Percentiles rank a stretch among this genome's conserved stretches.
Evolutionary conservation across 768 basidiomycete species (phyloP).

Genomic region (Boletellus ananas): DNA sequence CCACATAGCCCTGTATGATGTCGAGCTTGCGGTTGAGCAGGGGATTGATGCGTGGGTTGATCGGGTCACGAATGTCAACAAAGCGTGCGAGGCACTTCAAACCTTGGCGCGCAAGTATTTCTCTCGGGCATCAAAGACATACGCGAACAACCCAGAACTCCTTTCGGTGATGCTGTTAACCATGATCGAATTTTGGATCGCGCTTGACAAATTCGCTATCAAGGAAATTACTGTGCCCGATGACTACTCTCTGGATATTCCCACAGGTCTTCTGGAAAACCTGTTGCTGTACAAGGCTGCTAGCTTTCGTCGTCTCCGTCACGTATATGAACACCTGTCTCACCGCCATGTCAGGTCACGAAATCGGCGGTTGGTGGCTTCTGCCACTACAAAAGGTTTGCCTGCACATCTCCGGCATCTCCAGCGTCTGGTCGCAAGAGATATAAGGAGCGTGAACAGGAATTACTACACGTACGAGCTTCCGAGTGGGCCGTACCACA

Average conservation of each 20-base stretch:
- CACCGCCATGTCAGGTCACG: slow-evolving; percentile 20
- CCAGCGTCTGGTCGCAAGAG: no score
- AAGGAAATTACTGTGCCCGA: neutral
- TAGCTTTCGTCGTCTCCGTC: slow-evolving; percentile 26
- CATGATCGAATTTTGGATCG: neutral
- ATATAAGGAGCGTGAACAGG: no score
- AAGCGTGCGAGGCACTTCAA: slow-evolving; percentile 26
- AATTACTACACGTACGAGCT: slow-evolving; percentile 35
- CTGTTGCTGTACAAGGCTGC: slow-evolving; percentile 37
- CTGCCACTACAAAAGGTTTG: no score
- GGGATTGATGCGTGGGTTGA: slow-evolving; percentile 34
- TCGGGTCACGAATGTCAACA: slow-evolving; percentile 13
- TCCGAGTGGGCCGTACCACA: slow-evolving; percentile 30
- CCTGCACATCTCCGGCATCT: no score
- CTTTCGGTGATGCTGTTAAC: neutral
- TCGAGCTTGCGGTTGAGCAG: no score
- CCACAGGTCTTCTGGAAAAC: slow-evolving; percentile 33
- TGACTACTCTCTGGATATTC: slow-evolving; percentile 46
- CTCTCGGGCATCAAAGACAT: slow-evolving; percentile 21
- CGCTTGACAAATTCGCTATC: neutral
- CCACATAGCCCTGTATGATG: no score
- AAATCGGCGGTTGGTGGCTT: slow-evolving; percentile 26
- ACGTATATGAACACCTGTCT: slow-evolving; percentile 29
- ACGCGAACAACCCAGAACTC: slow-evolving; percentile 25
- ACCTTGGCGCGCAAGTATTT: slow-evolving; percentile 26